These are phyloP conservation scores for Fusarium bactridioides DNA, from an alignment of 2,329 filamentous ascomycete genomes.

Conservation along the genomic window DNA sequence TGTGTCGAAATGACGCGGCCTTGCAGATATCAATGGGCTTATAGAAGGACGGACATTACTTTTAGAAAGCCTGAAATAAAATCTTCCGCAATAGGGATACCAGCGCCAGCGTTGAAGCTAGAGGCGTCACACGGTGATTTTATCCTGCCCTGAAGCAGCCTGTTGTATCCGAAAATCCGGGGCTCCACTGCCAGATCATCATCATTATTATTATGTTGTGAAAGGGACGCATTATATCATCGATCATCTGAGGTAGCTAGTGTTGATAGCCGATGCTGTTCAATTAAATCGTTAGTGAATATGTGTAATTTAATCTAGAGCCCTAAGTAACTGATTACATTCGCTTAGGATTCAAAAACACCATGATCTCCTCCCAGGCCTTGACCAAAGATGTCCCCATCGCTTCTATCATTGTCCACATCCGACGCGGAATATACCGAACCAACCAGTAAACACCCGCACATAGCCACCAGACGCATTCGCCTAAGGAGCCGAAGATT, in stretches of 20 bases:
- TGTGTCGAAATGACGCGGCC: neutral
- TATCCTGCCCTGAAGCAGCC: too few species aligned
- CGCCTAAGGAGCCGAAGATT: slow-evolving; percentile 45
- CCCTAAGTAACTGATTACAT: slow-evolving; percentile 5
- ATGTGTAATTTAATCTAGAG: neutral
- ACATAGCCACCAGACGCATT: slow-evolving; percentile 36
- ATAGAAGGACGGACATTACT: neutral
- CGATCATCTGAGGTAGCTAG: too few species aligned
- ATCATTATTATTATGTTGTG: neutral
- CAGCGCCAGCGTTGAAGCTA: neutral
- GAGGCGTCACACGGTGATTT: neutral
- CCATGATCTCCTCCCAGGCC: slow-evolving; percentile 47
- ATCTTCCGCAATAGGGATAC: too few species aligned
- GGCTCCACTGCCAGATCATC: neutral
- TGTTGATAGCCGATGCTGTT: too few species aligned
- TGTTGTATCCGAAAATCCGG: neutral
- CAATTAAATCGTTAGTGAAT: neutral
- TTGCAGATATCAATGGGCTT: neutral
- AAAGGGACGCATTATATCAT: neutral
- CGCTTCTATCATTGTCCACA: slow-evolving; percentile 44
- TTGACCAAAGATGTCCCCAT: slow-evolving; percentile 44
- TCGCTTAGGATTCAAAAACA: slow-evolving; percentile 50
- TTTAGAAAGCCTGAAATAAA: too few species aligned
- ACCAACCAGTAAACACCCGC: slow-evolving; percentile 42
- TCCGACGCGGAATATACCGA: slow-evolving; percentile 46